Evolutionary conservation across 2,329 filamentous ascomycete genomes (phyloP), one percentile per base, ranked within the genome.

Genomic region (Alternaria brassicae): DNA sequence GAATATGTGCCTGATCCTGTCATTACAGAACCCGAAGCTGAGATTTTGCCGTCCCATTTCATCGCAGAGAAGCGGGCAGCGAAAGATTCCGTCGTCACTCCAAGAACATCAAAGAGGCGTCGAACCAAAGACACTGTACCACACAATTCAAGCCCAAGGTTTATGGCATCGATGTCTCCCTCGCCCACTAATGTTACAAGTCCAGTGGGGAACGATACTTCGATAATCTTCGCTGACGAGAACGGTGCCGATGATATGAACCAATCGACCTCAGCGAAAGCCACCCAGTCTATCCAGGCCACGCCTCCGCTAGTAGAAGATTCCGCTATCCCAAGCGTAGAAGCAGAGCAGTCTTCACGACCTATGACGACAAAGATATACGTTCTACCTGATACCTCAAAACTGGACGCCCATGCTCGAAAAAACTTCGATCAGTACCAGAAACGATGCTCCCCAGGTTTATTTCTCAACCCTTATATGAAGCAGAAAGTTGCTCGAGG

Each of bases 391-490:
- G 55, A 53, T 25, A 28, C 48, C 25, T 52, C 54, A 6, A 50
- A 32, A 53, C 36, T 59, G 10, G 40, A 62, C 9, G 34, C 40
- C 36, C 47, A 28, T 15, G 47, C 73, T 12, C 63, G 67, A 34
- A 56, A 66, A 21, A 63, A 74, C 15, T 67, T 75, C 32, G 63
- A 67, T 6, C 66, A 70, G 9, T 72, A 78, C n/a, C 59, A 71
- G 25, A 63, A 66, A n/a, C 72, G 72, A 27, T 51, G 66, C 8
- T 61, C 65, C 4, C 73, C 79, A 34, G 80, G 80, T 0, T 53
- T 83, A 1, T 81, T 81, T 59, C 69, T 82, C 52, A 78, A 83
- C 57, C 80, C 80, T n/a, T 79, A 78, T 23, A 79, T 79, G 15
- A 80, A 78, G n/a, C 69, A 56, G 44, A 75, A 65, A 58, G 67